Evolutionary conservation across 768 basidiomycete species (phyloP), one percentile per base, ranked within the genome.

Genomic region (Lactarius deliciosus): DNA sequence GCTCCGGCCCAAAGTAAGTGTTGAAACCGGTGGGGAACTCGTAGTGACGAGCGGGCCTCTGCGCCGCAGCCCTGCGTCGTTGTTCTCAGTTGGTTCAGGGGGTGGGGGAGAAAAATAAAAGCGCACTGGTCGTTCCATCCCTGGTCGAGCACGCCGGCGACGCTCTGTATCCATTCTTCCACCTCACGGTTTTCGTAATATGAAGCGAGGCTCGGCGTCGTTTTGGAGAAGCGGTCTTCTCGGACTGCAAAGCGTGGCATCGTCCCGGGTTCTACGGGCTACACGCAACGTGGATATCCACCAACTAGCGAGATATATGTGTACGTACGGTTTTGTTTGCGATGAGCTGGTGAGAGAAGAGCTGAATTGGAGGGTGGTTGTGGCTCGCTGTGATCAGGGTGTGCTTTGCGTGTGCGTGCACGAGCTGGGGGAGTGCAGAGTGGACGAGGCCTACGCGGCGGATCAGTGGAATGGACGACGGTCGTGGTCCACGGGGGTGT

Each of bases 1-100:
- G 85, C 73, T 98, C 92, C 10, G 83, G 73, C 0, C 89, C 91
- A 77, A 95, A 97, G 73, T 86, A 87, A 11, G 86, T 81, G 73
- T 88, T 93, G 79, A 87, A 98, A 1, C 97, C 97, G 40, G 92
- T 94, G 0, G 97, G 93, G 79, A 99, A 98, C 78, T 99, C 97
- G 78, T 96, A 98, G 69, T 85, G 89, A 69, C 83, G 83, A 47
- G 80, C 75, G 7, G 84, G 83, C 47, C 86, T 83, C 62, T 81
- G 76, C 15, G 81, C 79, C 54, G 87, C 89, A 58, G 78, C 79
- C 69, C 91, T 92, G 73, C n/a, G 65, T 56, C 36, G 36, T 38
- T 4, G 11, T 38, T 38, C 25, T 60, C 25, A 61, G 43, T 3
- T 64, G 43, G 5, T 30, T 25, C 47, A 32, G 36, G 63, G 30